A percentile compares a stretch with the other conserved stretches of the same genome.
Conservation (phyloP, 257 asterid species). For the Solanum etuberosum region DNA sequence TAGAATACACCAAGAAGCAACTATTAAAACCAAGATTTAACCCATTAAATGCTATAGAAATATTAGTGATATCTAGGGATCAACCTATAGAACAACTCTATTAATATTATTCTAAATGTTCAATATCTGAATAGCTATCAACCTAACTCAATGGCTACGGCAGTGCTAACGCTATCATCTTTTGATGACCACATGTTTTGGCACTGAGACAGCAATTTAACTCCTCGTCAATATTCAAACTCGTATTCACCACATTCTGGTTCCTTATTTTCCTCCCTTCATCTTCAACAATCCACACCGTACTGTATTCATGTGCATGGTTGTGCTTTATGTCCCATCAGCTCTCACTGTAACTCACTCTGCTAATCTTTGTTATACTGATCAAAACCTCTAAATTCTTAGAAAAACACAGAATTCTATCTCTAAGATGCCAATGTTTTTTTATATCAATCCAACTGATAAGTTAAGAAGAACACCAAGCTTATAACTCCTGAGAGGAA, state of each 20-base stretch:
- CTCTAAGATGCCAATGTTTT: not conserved
- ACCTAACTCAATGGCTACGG: not conserved
- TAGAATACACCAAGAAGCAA: not conserved
- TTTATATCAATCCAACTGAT: not conserved
- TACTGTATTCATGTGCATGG: not conserved
- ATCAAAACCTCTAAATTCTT: not conserved
- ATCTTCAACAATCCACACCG: not conserved
- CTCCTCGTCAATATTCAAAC: not conserved
- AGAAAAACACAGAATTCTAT: not conserved
- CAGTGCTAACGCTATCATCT: not conserved
- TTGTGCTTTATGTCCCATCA: not conserved
- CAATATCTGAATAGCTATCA: not conserved
- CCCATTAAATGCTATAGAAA: not conserved
- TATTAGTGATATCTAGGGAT: not conserved
- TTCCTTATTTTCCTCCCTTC: not conserved
- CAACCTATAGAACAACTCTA: not conserved
- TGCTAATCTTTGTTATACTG: not conserved
- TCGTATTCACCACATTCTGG: not conserved
- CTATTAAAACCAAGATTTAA: not conserved
- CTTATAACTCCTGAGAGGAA: not conserved
- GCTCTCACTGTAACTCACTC: not conserved
- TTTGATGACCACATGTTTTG: not conserved
- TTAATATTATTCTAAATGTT: not conserved
- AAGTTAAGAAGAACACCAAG: not conserved
- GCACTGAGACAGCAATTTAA: not conserved